Base-by-base conservation (phyloP, 768 basidiomycete species). In the Fomitopsis pulvina region DNA sequence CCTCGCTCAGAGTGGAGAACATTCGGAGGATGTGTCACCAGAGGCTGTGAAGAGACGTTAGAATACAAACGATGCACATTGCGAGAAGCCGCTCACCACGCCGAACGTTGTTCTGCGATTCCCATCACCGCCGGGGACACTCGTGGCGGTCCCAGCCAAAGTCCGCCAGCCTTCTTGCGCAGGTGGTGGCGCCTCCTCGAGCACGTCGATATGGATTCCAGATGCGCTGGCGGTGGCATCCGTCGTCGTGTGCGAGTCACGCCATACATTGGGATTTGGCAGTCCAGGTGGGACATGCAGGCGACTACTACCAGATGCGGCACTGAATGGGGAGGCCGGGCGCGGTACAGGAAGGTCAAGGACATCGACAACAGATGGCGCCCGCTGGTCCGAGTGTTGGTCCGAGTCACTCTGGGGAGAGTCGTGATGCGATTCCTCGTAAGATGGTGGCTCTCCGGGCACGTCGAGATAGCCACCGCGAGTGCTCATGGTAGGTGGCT, bases 151-250 rank as follows among this genome's bases (percentile, higher is more conserved):
- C 29, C 71, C 60, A 8, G 80, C 68, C 52, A 87, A 67, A 10
- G 70, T 69, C 51, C 78, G 71, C 87, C 87, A 88, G 4, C 76
- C 69, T 48, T 76, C 77, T 18, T 72, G 73, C 22, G 85, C 79
- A 48, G 61, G 60, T 2, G 87, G 86, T 7, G 87, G 86, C 21
- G 73, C 81, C 28, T 86, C 82, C 52, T 89, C 87, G 14, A 86
- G 66, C 4, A 85, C 60, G 59, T 87, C 83, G 18, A 81, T 74
- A 2, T 72, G 65, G 47, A 81, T 60, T 4, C 51, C 57, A 34
- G 55, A 55, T n/a, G 42, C 40, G 5, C 57, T 59, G 12, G 53
- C 55, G 51, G 50, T 52, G 21, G 44, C 53, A 41, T 52, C 28
- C 11, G 28, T 50, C 46, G 40, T 30, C 22, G 22, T 20, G 9